Conservation (phyloP, 2,329 filamentous ascomycete genomes). For the Claviceps africana region DNA sequence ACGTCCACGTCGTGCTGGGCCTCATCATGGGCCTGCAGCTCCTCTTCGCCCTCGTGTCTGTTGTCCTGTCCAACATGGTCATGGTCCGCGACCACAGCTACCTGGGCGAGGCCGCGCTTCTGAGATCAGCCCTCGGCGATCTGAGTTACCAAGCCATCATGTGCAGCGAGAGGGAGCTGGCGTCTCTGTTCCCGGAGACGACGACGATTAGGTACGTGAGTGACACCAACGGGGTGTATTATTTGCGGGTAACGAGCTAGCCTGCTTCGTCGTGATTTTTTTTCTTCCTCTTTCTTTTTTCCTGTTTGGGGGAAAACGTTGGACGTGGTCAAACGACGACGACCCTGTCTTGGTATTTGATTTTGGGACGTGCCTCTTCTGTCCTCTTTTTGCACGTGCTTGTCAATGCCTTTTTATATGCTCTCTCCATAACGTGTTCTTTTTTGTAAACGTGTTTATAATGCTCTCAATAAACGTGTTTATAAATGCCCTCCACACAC, state of each 20-base stretch:
- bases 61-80: slow-evolving; percentile 14
- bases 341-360: too few species aligned
- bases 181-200: slow-evolving; percentile 3
- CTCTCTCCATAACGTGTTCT: too few species aligned
- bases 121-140: slow-evolving; percentile 9
- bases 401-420: too few species aligned
- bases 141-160: slow-evolving; percentile 8
- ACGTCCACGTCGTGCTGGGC: slow-evolving; percentile 18
- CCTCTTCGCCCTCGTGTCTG: slow-evolving; percentile 11
- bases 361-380: too few species aligned
- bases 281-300: too few species aligned
- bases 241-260: slow-evolving; percentile 1
- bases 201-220: slow-evolving; percentile 5
- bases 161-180: slow-evolving; percentile 9
- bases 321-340: too few species aligned
- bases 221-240: slow-evolving; percentile 4
- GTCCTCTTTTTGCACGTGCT: too few species aligned
- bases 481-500: too few species aligned
- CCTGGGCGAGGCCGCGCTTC: slow-evolving; percentile 9
- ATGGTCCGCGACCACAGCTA: slow-evolving; percentile 14
- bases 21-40: slow-evolving; percentile 20
- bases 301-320: too few species aligned
- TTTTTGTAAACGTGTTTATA: too few species aligned
- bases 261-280: too few species aligned
- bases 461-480: too few species aligned